Evolutionary conservation across 2,329 filamentous ascomycete species (phyloP), one percentile per base, ranked within the genome.

Genomic region (Hypoxylon sp.): DNA sequence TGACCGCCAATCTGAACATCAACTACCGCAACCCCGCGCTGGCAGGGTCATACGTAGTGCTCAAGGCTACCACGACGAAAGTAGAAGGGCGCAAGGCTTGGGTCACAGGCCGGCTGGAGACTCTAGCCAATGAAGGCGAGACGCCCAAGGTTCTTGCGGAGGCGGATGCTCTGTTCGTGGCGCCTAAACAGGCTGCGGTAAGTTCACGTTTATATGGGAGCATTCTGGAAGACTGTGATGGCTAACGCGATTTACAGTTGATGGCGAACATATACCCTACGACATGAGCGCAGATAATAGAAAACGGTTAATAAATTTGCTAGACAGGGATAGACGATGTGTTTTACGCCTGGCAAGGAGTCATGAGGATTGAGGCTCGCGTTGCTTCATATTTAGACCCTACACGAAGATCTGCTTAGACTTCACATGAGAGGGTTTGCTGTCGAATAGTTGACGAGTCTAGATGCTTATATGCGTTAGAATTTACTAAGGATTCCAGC

Each of bases 81-180:
- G 91, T 95, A 1, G 93, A 98, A 76, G 95, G 96, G 0, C 85
- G 96, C 67, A 98, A 98, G 82, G 95, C 93, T 11, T 97, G 93
- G 93, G 93, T 97, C 0, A 90, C 92, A 80, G 96, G 93, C 1
- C 87, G 88, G 71, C 89, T 98, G 72, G 93, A 97, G 84, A 90
- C 92, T 58, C 79, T 98, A 65, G 86, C 84, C 24, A 82, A 81
- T 71, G 83, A 88, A 32, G 87, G 87, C 7, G 85, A 89, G 78
- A 82, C 84, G 71, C 89, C 89, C 0, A 79, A 84, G 14, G 84
- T 94, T 49, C 78, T 97, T 63, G 93, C 91, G 6, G 92, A 96
- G 79, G 95, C 93, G 0, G 91, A 91, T 75, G 93, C 91, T 2
- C 80, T 99, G 71, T 98, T 97, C 77, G 86, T 98, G 73, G 93